Evolutionary conservation across 768 basidiomycete genomes (phyloP), one percentile per base, ranked within the genome.

Genomic region (Asterophora parasitica): DNA sequence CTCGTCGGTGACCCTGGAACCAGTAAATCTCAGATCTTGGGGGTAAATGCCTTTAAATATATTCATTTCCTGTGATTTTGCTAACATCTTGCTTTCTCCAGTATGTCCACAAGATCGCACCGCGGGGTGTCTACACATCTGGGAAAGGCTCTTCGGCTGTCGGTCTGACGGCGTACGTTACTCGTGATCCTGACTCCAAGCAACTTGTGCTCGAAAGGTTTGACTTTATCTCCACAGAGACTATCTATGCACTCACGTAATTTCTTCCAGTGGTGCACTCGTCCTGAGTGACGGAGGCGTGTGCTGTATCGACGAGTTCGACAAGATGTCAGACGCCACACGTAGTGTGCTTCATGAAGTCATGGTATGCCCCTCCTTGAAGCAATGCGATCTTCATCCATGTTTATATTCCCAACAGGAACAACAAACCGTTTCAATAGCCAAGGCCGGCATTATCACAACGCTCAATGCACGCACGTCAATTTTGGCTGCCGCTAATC

Each of bases 71-170:
- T 17, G 9, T 7, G 7, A 15, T 39, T 26, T 1, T 26, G 58
- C 13, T 19, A 26, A 40, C 4, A 37, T 31, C 17, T 44, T 23
- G 15, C 30, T 37, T 32, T 48, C 11, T 42, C 41, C 8, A 98
- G 92, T 98, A 98, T 65, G 96, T 99, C 0, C 94, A 99, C 69
- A 95, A 97, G 70, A 93, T 99, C 51, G 95, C 96, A 0, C 96
- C 96, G 28, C 79, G 96, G 48, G 96, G 96, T 28, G 95, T 99
- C 7, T 99, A 92, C 66, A 91, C 96, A 0, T 96, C 93, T 2
- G 96, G 96, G 8, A 98, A 98, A 65, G 94, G 96, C 15, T 97
- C 94, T 5, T 97, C 95, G 0, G 96, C 96, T 13, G 96, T 99
- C 50, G 96, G 96, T 79, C 72, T 99, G 58, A 99, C 96, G 1